Conservation (phyloP, 2,329 filamentous ascomycete species). For the Cytospora chrysosperma region DNA sequence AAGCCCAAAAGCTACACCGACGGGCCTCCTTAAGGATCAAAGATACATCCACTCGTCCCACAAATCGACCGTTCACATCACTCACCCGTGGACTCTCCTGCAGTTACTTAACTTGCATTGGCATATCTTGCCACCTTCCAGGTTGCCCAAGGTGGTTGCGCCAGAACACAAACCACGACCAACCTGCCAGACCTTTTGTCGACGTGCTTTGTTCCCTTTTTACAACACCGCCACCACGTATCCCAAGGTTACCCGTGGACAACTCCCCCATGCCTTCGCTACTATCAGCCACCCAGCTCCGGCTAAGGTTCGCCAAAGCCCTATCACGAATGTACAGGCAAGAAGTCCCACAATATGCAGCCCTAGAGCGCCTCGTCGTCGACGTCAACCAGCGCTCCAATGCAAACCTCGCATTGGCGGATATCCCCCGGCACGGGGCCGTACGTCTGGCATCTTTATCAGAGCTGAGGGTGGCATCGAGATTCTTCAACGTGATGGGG, state of each 20-base stretch:
- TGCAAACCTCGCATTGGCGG: background rate
- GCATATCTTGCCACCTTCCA: background rate
- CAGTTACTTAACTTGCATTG: too few relatives aligned
- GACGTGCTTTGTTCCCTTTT: too few relatives aligned
- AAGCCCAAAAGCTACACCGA: background rate
- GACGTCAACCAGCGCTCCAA: background rate
- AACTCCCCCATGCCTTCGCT: background rate
- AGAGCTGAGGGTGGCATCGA: conserved; percentile 43
- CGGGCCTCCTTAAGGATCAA: too few relatives aligned
- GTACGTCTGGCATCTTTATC: conserved; percentile 46
- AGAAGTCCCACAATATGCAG: conserved; percentile 29
- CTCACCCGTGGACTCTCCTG: too few relatives aligned
- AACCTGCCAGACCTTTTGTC: too few relatives aligned
- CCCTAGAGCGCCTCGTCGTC: conserved; percentile 22
- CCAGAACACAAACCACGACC: background rate
- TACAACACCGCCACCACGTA: background rate
- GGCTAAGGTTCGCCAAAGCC: conserved; percentile 22
- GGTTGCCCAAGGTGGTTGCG: background rate
- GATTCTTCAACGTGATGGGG: conserved; percentile 47
- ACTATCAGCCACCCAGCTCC: conserved; percentile 16
- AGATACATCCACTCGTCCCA: too few relatives aligned
- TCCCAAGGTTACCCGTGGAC: too few relatives aligned
- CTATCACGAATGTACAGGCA: conserved; percentile 28
- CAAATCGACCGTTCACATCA: too few relatives aligned
- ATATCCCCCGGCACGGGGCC: conserved; percentile 42